Evolutionary conservation across 2,329 filamentous ascomycete genomes (phyloP), one percentile per base, ranked within the genome.

Genomic region (Phaeosphaeria sp.): DNA sequence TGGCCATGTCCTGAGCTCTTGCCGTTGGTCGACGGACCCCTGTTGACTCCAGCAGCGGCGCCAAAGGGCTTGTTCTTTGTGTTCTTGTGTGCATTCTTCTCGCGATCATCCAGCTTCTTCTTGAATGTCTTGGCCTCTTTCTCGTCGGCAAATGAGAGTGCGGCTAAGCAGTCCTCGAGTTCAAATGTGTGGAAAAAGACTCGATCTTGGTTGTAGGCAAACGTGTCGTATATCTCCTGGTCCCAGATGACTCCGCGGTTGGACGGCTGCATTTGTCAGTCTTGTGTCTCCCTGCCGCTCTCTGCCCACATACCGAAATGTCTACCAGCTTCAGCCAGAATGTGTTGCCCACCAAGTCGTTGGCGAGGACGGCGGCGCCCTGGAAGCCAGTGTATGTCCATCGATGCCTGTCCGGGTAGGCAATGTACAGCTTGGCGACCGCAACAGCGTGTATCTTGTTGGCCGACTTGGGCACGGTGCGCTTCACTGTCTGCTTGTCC

Each of bases 141-240:
- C 82, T 98, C 95, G 77, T 98, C 95, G 60, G 90, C 89, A 72
- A 99, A 99, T 22, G 92, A 97, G 59, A 99, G 81, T 0, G 89
- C 95, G 6, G 93, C 95, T 59, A 96, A 81, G 72, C 93, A 98
- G 63, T 96, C 89, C 78, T 98, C 93, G 55, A 97, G 85, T 80
- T 99, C 95, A 75, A 99, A 99, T 6, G 92, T 93, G 79, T 98
- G 93, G 80, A 99, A 99, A 80, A 97, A 99, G 59, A 92, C 94
- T 60, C 95, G 89, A 77, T 99, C 95, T 74, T 97, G 94, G 79
- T 97, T 97, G 83, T 98, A 99, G 63, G 85, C 84, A 84, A 96
- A 98, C 50, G 88, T 89, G 68, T 99, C 94, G 80, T 96, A 99
- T 70, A 99, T 92, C 79, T 99, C 95, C 80, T 98, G 94, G 60